These are phyloP conservation scores for Tricholoma furcatifolium DNA, from an alignment of 768 basidiomycete species.

Conservation along the genomic window DNA sequence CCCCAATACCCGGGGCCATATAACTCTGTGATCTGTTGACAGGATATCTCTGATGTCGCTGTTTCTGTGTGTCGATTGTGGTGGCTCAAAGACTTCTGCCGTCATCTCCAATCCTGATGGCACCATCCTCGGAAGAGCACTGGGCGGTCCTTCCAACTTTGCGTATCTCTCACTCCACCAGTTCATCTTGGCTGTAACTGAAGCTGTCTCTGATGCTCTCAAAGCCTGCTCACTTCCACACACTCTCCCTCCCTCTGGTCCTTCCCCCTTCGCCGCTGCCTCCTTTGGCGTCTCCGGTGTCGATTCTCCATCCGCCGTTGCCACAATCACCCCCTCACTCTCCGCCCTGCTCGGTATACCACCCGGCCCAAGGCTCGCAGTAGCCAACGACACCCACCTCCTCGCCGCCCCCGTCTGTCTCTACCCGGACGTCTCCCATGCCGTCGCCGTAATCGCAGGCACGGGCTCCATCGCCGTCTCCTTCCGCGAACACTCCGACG, in stretches of 20 bases:
- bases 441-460: conserved; percentile 75
- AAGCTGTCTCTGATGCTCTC: conserved; percentile 56
- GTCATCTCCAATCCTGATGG: conserved; percentile 62
- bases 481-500: conserved; percentile 43
- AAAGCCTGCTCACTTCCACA: conserved; percentile 39
- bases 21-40: not conserved
- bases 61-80: conserved; percentile 84
- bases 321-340: conserved; percentile 51
- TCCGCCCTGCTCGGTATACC: conserved; percentile 60
- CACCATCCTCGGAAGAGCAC: conserved; percentile 61
- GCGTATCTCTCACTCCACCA: conserved; percentile 67
- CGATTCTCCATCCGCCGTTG: conserved; percentile 66
- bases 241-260: conserved; percentile 26
- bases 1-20: not conserved
- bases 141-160: conserved; percentile 83
- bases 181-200: conserved; percentile 53
- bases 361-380: conserved; percentile 48
- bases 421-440: conserved; percentile 55
- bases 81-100: conserved; percentile 85
- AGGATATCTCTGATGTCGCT: conserved; percentile 42
- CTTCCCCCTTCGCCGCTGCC: conserved; percentile 55
- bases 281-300: conserved; percentile 87
- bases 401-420: conserved; percentile 76
- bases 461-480: conserved; percentile 79
- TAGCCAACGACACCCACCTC: conserved; percentile 84